Base-by-base conservation (phyloP, 768 basidiomycete species). In the Boletus vinaceobasis region DNA sequence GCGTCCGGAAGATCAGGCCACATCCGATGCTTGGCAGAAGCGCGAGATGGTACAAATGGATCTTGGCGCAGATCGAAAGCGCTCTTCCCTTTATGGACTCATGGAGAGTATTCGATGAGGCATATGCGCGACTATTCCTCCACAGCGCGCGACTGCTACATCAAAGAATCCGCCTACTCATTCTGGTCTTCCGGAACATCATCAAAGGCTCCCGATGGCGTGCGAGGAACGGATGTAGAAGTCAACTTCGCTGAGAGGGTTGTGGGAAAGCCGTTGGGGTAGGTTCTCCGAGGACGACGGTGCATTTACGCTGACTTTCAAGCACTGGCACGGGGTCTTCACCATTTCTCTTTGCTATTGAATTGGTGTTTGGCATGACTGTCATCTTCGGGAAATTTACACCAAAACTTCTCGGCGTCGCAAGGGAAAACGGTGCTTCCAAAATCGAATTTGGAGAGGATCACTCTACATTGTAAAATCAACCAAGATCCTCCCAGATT, bases 251-350 rank as follows among this genome's bases (percentile, higher is more conserved):
- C 43, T 38, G 38, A 56, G 37, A 57, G 51, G 32, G 9, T 6
- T 42, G 43, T 56, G 56, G 40, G 48, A 63, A 56, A 31, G 32
- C 33, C 43, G 27, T 33, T 45, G 42, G 15, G 27, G 5, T 39
- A 27, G 31, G 43, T 56, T 50, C 56, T 53, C 61, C 61, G 64
- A 61, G 52, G 61, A 53, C 27, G 51, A 31, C 45, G 61, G 54
- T 33, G 15, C 21, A 45, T 46, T 40, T 47, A 26, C 17, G 29
- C 26, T 33, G 32, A 40, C 33, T 49, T 43, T 29, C 7, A 5
- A 29, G 8, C 27, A 21, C 32, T 31, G 8, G n/a, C 17, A 7
- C 29, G 13, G 31, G 52, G 49, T 52, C 43, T 51, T 17, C 33
- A 32, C n/a, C 26, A 17, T 31, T 43, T 4, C 55, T 21, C 42